Percentiles rank a stretch among this genome's conserved stretches.
These are phyloP conservation scores for Afroboletus lepidellus DNA, from an alignment of 1,284 basidiomycete genomes.

Conservation along the genomic window DNA sequence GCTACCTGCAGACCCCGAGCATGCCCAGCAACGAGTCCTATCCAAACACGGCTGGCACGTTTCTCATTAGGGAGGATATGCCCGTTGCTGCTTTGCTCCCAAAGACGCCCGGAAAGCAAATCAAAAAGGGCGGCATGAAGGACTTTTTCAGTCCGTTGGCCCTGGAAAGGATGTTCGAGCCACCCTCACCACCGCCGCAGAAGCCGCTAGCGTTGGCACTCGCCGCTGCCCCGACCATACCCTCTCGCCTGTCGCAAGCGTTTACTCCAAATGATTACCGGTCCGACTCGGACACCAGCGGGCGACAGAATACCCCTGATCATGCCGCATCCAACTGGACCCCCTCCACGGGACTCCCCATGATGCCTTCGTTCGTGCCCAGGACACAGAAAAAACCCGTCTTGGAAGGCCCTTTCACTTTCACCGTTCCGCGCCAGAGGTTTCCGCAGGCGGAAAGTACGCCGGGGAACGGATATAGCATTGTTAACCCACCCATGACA, in stretches of 20 bases:
- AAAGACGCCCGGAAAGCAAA: slow-evolving; percentile 58
- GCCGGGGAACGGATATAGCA: slow-evolving; percentile 42
- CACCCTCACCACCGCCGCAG: slow-evolving; percentile 68
- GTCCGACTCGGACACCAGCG: slow-evolving; percentile 26
- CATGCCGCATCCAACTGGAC: slow-evolving; percentile 12
- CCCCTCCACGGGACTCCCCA: slow-evolving; percentile 24
- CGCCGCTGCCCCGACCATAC: slow-evolving; percentile 33
- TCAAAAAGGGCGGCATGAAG: slow-evolving; percentile 63
- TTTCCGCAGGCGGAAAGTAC: slow-evolving; percentile 52
- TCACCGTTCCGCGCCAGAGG: slow-evolving; percentile 55
- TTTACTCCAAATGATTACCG: slow-evolving; percentile 31
- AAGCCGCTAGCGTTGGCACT: slow-evolving; percentile 25
- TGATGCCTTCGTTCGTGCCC: slow-evolving; percentile 7
- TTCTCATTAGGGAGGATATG: slow-evolving; percentile 75
- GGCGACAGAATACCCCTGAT: slow-evolving; percentile 7
- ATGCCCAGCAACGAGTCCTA: slow-evolving; percentile 32
- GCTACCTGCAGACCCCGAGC: slow-evolving; percentile 46
- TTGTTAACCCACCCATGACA: slow-evolving; percentile 45
- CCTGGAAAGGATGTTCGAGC: slow-evolving; percentile 88
- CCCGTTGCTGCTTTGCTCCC: slow-evolving; percentile 54
- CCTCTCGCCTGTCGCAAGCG: slow-evolving; percentile 37
- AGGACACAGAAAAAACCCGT: slow-evolving; percentile 33
- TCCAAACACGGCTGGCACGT: slow-evolving; percentile 59
- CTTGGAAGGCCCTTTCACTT: slow-evolving; percentile 71
- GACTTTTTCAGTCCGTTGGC: slow-evolving; percentile 84